Conservation (phyloP, 2,329 filamentous ascomycete species). For the Cytospora piceae region DNA sequence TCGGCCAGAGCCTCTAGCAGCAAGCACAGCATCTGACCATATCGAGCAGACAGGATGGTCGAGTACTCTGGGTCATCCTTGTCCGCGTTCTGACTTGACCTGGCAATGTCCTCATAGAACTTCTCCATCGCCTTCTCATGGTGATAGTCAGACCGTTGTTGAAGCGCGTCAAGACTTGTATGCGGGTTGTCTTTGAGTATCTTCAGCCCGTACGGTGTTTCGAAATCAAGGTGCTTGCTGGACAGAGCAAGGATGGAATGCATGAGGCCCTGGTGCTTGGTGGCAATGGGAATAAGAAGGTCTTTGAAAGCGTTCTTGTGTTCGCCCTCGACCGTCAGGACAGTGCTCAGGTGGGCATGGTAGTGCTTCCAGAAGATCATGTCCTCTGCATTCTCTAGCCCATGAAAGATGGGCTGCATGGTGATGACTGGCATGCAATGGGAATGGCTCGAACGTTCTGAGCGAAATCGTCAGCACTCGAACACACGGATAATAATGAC, state of each 20-base stretch:
- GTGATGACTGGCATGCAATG: conserved; percentile 57
- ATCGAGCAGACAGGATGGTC: conserved; percentile 57
- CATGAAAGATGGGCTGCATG: conserved; percentile 72
- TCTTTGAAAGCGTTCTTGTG: conserved; percentile 84
- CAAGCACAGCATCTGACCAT: conserved; percentile 66
- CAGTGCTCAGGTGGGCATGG: conserved; percentile 74
- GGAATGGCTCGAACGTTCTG: conserved; percentile 40
- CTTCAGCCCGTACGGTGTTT: conserved; percentile 59
- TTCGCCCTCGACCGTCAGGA: conserved; percentile 81
- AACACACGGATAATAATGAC: background rate
- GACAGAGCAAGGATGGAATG: conserved; percentile 86
- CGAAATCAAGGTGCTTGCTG: conserved; percentile 72
- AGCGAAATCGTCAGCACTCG: background rate
- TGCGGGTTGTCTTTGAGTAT: conserved; percentile 54
- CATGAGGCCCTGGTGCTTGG: conserved; percentile 81
- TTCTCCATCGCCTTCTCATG: conserved; percentile 58
- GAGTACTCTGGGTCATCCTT: conserved; percentile 49
- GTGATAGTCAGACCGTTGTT: conserved; percentile 58
- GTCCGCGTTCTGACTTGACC: conserved; percentile 40
- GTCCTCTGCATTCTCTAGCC: conserved; percentile 80
- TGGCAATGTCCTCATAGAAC: conserved; percentile 52
- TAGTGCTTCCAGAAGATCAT: conserved; percentile 84
- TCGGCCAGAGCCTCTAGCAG: conserved; percentile 62
- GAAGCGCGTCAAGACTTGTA: conserved; percentile 51
- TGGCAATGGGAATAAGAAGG: conserved; percentile 80